Percentiles rank a stretch among this genome's conserved stretches.
These are phyloP conservation scores for Moesziomyces antarcticus DNA, from an alignment of 1,284 basidiomycete genomes.

Conservation along the genomic window DNA sequence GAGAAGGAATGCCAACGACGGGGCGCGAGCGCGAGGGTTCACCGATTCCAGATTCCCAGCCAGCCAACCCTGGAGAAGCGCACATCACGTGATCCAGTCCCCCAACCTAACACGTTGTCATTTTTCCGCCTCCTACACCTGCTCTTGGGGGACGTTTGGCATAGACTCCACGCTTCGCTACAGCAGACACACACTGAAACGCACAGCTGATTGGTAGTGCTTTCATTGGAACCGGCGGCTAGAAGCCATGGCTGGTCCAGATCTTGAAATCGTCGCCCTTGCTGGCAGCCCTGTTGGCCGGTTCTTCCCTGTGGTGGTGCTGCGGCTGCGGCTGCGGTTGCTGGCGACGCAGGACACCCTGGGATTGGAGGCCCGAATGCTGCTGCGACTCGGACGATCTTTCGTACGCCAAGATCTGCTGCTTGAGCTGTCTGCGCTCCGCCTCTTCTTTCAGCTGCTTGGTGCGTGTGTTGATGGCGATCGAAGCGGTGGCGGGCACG, in stretches of 20 bases:
- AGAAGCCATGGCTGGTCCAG: conserved; percentile 42
- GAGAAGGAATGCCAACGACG: not conserved
- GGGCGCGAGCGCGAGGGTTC: not conserved
- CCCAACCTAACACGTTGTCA: conserved; percentile 2
- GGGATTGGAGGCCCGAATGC: conserved; percentile 2
- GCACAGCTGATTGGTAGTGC: no score
- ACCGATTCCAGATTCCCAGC: not conserved
- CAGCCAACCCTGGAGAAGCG: conserved; percentile 23
- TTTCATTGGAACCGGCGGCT: not conserved
- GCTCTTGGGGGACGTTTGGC: no score
- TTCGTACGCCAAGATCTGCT: conserved; percentile 70
- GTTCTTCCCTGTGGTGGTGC: conserved; percentile 12
- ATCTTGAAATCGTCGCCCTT: conserved; percentile 33
- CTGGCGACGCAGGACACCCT: conserved; percentile 11
- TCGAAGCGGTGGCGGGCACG: conserved; percentile 54
- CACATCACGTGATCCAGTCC: conserved; percentile 13
- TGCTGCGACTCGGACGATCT: conserved; percentile 25
- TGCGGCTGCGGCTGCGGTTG: conserved; percentile 13
- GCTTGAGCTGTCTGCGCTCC: conserved; percentile 62
- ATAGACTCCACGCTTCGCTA: not conserved
- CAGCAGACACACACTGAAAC: not conserved
- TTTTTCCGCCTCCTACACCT: not conserved
- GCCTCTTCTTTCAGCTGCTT: conserved; percentile 60
- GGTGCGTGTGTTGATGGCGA: conserved; percentile 60
- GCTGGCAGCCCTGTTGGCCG: not conserved